Conservation (phyloP, 2,329 filamentous ascomycete genomes). For the Hypoxylon sp. region DNA sequence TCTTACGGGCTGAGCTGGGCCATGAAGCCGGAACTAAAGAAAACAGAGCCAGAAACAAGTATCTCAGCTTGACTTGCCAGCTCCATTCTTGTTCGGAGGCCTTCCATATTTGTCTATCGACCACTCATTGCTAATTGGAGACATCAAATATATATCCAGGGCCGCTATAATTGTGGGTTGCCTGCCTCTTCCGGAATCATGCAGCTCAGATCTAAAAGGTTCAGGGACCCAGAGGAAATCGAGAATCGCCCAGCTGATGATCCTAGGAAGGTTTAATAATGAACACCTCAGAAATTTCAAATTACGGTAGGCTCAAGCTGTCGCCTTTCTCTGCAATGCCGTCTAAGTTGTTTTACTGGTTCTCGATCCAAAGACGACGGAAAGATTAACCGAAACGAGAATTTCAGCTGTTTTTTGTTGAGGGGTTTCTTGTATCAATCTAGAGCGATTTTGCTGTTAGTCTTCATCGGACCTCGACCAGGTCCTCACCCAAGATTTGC, state of each 20-base stretch:
- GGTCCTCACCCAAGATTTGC: neutral
- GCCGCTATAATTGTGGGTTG: slow-evolving; percentile 31
- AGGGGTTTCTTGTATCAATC: neutral
- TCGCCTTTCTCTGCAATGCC: neutral
- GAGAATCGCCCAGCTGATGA: slow-evolving; percentile 18
- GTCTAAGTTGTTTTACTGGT: neutral
- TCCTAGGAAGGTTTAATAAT: slow-evolving; percentile 22
- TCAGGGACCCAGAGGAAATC: slow-evolving; percentile 23
- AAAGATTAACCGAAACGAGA: neutral
- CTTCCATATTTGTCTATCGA: slow-evolving; percentile 16
- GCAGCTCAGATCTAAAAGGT: slow-evolving; percentile 35
- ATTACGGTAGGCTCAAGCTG: slow-evolving; percentile 5
- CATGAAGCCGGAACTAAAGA: neutral
- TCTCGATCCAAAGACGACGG: neutral
- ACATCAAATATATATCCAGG: slow-evolving; percentile 16
- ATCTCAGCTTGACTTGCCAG: neutral
- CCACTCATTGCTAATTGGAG: slow-evolving; percentile 5
- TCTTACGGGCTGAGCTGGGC: neutral
- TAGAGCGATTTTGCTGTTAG: neutral
- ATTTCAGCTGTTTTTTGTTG: neutral
- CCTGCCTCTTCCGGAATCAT: slow-evolving; percentile 31
- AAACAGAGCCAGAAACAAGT: neutral
- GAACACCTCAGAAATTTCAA: slow-evolving; percentile 31
- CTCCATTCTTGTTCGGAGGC: slow-evolving; percentile 3
- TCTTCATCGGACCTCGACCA: neutral